phyloP scores from a whole-genome alignment of 1,284 basidiomycete species.

The Ustilago trichophora region DNA sequence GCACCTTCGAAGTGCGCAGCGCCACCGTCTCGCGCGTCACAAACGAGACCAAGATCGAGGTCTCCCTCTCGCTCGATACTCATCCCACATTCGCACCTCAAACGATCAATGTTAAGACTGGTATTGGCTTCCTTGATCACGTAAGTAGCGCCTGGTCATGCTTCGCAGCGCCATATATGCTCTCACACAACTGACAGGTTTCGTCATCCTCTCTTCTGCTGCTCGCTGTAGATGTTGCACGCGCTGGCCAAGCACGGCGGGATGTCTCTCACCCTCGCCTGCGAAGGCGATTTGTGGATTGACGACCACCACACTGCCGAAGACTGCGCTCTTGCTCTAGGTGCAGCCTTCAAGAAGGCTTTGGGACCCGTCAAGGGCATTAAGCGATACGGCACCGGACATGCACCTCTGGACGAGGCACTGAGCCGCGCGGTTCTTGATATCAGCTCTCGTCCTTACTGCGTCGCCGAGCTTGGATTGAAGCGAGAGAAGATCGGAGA shows the following conservation, averaged over 20 bases:
- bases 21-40: constrained; percentile 87
- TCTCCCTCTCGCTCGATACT: constrained; percentile 84
- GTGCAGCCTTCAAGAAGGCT: constrained; percentile 93
- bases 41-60: constrained; percentile 88
- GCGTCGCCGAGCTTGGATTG: constrained; percentile 80
- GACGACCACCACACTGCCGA: constrained; percentile 99
- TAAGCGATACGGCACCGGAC: constrained; percentile 92
- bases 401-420: constrained; percentile 90
- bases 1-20: constrained; percentile 62
- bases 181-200: too few relatives aligned
- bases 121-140: constrained; percentile 98
- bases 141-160: constrained; percentile 71
- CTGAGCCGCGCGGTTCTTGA: constrained; percentile 95
- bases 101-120: constrained; percentile 86
- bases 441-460: constrained; percentile 96
- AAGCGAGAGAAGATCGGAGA: constrained; percentile 97
- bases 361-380: constrained; percentile 94
- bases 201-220: background rate
- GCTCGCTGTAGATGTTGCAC: constrained; percentile 66
- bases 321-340: constrained; percentile 91
- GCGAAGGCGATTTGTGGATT: constrained; percentile 94
- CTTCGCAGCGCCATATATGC: too few relatives aligned
- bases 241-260: constrained; percentile 67
- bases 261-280: constrained; percentile 81
- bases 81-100: constrained; percentile 76